These are phyloP conservation scores for Conoideocrella luteorostrata DNA, from an alignment of 2,329 filamentous ascomycete species.

Conservation along the genomic window DNA sequence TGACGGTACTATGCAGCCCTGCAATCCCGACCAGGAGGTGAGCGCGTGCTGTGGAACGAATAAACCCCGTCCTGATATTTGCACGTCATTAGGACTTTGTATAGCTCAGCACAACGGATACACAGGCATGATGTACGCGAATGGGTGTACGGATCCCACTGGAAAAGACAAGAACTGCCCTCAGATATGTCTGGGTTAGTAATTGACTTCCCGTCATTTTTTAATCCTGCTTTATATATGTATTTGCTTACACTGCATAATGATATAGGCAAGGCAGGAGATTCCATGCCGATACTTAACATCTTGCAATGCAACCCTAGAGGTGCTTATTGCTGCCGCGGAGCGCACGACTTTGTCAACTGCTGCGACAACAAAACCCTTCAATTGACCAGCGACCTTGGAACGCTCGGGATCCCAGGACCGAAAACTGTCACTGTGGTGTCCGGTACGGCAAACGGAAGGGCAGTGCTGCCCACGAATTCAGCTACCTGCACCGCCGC, in stretches of 20 bases:
- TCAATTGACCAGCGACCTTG: slow-evolving; percentile 4
- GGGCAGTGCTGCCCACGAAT: no score
- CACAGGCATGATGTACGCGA: slow-evolving; percentile 14
- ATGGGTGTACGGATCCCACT: slow-evolving; percentile 16
- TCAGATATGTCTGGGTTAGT: slow-evolving; percentile 13
- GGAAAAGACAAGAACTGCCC: slow-evolving; percentile 11
- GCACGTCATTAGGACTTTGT: slow-evolving; percentile 15
- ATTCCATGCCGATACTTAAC: slow-evolving; percentile 4
- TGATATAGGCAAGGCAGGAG: slow-evolving; percentile 9
- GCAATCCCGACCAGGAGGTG: slow-evolving; percentile 13
- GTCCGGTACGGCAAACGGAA: neutral
- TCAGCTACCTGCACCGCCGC: no score
- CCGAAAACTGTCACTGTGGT: neutral
- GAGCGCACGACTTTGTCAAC: slow-evolving; percentile 2
- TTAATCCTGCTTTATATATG: neutral
- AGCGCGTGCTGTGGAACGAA: slow-evolving; percentile 16
- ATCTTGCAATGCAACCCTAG: slow-evolving; percentile 13
- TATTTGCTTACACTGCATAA: neutral
- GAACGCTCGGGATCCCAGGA: neutral
- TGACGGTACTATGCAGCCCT: slow-evolving; percentile 9
- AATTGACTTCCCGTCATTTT: neutral
- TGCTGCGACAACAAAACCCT: slow-evolving; percentile 14
- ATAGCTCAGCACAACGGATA: slow-evolving; percentile 11
- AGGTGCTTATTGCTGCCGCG: slow-evolving; percentile 15
- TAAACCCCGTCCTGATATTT: slow-evolving; percentile 15